Evolutionary conservation across 768 basidiomycete species (phyloP).

Genomic region (Leccinum olivaceopallidum): DNA sequence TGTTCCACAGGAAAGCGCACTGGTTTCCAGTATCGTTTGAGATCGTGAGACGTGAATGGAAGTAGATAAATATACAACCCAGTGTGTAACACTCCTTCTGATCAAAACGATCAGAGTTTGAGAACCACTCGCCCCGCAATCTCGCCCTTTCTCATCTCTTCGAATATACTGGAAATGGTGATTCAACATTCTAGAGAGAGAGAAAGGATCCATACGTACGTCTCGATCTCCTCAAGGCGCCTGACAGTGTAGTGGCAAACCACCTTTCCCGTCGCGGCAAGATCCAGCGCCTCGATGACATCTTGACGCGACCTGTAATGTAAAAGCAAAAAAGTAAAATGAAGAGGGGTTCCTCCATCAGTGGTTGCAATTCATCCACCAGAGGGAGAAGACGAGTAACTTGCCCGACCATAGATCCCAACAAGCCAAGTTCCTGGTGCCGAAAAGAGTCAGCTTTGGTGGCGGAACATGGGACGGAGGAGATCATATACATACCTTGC

Average conservation of each 20-base stretch:
- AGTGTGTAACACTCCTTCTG: not conserved
- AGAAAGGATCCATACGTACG: constrained; percentile 7
- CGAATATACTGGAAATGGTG: constrained; percentile 16
- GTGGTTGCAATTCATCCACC: not conserved
- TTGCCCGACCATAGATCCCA: constrained; percentile 24
- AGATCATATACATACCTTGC: constrained; percentile 17
- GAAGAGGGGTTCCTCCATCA: not conserved
- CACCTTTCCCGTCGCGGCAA: constrained; percentile 45
- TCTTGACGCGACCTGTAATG: constrained; percentile 41
- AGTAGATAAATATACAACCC: not conserved
- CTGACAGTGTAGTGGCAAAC: constrained; percentile 29
- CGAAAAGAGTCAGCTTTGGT: not conserved
- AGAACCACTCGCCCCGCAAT: constrained; percentile 23
- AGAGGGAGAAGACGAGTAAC: not conserved
- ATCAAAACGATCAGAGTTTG: constrained; percentile 15
- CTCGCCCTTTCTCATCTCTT: constrained; percentile 19
- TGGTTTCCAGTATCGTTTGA: not conserved
- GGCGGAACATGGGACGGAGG: not conserved
- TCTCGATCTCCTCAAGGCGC: constrained; percentile 31
- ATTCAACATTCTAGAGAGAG: not conserved
- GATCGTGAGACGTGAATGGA: not conserved
- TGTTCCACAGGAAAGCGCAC: not conserved
- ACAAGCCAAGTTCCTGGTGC: constrained; percentile 23
- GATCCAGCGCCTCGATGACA: constrained; percentile 45
- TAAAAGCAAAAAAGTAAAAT: not conserved